phyloP scores from a whole-genome alignment of 2,329 filamentous ascomycete genomes.

The Alternaria gansuensis region DNA sequence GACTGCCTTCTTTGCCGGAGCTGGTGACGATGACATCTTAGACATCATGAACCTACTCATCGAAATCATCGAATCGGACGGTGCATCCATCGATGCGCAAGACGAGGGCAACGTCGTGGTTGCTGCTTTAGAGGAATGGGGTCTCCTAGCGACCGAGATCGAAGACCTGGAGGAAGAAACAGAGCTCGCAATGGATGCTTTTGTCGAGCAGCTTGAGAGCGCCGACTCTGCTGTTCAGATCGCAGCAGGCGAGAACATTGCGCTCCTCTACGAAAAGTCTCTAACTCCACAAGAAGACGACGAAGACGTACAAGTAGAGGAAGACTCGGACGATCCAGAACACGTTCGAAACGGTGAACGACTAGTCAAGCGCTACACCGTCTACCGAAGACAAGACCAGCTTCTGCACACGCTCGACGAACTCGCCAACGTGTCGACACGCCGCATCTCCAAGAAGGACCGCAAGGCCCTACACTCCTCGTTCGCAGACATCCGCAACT shows the following conservation, averaged over 20 bases:
- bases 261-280: constrained; percentile 80
- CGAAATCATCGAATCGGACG: constrained; percentile 82
- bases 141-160: constrained; percentile 78
- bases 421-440: constrained; percentile 68
- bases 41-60: constrained; percentile 79
- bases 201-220: constrained; percentile 86
- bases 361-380: constrained; percentile 71
- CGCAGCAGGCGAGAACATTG: constrained; percentile 80
- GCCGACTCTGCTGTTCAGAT: constrained; percentile 76
- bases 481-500: constrained; percentile 72
- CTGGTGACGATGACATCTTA: constrained; percentile 70
- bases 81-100: constrained; percentile 72
- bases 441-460: constrained; percentile 71
- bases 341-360: constrained; percentile 34
- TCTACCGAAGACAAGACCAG: constrained; percentile 70
- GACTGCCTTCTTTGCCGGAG: constrained; percentile 79
- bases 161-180: constrained; percentile 77
- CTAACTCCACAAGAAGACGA: constrained; percentile 67
- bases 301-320: constrained; percentile 61
- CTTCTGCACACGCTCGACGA: constrained; percentile 67
- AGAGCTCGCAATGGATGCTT: constrained; percentile 77
- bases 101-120: constrained; percentile 76
- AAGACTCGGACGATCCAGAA: constrained; percentile 58
- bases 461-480: constrained; percentile 71
- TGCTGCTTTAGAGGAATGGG: constrained; percentile 80